Conservation (phyloP, 2,329 filamentous ascomycete species). For the Xylariaceae sp. region DNA sequence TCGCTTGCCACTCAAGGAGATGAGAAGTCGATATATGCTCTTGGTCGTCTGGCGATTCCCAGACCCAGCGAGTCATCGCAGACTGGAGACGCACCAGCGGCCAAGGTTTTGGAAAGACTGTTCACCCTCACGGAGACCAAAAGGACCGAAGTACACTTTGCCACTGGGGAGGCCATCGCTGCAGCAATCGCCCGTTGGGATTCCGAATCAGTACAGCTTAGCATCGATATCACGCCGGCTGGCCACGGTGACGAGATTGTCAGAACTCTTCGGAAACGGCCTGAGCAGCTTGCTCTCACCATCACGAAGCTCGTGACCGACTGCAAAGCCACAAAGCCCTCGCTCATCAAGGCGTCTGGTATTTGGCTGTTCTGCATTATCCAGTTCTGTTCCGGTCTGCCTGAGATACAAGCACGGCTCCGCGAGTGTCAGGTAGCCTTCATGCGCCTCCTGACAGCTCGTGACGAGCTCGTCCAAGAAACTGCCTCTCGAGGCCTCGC, state of each 20-base stretch:
- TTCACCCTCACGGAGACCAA: constrained; percentile 78
- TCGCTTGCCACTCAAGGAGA: constrained; percentile 60
- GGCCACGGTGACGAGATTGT: constrained; percentile 31
- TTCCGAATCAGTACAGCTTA: constrained; percentile 69
- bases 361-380: constrained; percentile 93
- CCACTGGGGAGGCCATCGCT: constrained; percentile 81
- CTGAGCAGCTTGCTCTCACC: constrained; percentile 44
- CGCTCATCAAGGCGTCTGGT: constrained; percentile 82
- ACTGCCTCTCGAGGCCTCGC: constrained; percentile 85
- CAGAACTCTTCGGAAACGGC: constrained; percentile 33
- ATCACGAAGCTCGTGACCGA: constrained; percentile 70
- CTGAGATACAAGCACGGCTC: constrained; percentile 66
- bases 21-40: constrained; percentile 72
- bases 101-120: constrained; percentile 59
- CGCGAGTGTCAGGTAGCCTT: constrained; percentile 81
- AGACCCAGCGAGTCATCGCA: constrained; percentile 31
- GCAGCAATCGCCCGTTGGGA: constrained; percentile 76
- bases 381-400: constrained; percentile 79
- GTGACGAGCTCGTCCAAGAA: constrained; percentile 93
- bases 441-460: constrained; percentile 76
- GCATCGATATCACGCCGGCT: constrained; percentile 64
- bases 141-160: constrained; percentile 82
- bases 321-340: constrained; percentile 80
- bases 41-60: constrained; percentile 71
- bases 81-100: constrained; percentile 36